Percentiles rank a stretch among this genome's conserved stretches.
Evolutionary conservation across 371 early-diverging fungal species (phyloP).

Genomic region (Circinella minor): DNA sequence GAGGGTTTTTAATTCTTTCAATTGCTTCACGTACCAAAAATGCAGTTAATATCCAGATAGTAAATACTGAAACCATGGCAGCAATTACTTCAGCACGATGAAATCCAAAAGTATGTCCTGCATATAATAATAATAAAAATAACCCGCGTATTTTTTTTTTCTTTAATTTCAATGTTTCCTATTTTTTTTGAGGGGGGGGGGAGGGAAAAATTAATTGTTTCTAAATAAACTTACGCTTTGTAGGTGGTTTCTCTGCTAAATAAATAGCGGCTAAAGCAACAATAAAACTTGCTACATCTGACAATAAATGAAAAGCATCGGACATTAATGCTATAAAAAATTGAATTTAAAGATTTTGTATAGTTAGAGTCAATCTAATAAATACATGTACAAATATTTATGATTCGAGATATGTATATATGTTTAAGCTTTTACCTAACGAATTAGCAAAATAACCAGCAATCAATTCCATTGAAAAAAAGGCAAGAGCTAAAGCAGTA

Average conservation of each 20-base stretch:
- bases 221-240: constrained; percentile 49
- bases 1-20: constrained; percentile 74
- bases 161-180: no score
- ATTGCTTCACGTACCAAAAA: constrained; percentile 78
- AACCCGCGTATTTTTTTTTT: neutral
- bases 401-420: no score
- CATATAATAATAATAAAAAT: neutral
- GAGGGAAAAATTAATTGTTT: no score
- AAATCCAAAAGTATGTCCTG: constrained; percentile 82
- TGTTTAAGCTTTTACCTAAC: constrained; percentile 34
- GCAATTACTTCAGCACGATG: constrained; percentile 89
- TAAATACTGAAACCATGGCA: constrained; percentile 78
- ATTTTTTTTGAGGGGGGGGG: no score
- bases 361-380: no score
- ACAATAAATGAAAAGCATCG: constrained; percentile 80
- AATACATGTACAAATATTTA: no score
- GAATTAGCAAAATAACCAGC: constrained; percentile 75
- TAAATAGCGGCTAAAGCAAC: constrained; percentile 77
- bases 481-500: constrained; percentile 62
- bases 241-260: constrained; percentile 73
- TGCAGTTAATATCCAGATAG: constrained; percentile 86
- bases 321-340: constrained; percentile 67
- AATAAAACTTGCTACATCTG: constrained; percentile 77
- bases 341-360: no score
- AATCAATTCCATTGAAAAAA: constrained; percentile 72